phyloP scores from a whole-genome alignment of 495 filamentous ascomycete genomes.

The Lichenothelia convexa region DNA sequence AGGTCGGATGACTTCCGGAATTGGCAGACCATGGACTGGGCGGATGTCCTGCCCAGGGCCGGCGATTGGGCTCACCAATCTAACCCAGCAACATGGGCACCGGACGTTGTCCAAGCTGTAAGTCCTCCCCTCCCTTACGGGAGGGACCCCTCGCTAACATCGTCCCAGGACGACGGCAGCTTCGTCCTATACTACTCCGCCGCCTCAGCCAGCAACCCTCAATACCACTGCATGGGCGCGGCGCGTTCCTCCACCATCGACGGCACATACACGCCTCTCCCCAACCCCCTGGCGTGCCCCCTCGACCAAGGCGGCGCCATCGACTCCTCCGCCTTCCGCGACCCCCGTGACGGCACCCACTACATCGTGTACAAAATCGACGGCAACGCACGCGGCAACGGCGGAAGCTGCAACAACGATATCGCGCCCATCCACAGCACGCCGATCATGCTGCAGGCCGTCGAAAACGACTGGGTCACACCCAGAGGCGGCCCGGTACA shows the following conservation, averaged over 20 bases:
- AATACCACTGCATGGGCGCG: slow-evolving; percentile 37
- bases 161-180: slow-evolving; percentile 22
- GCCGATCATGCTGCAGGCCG: slow-evolving; percentile 13
- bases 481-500: slow-evolving; percentile 2
- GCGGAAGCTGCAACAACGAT: slow-evolving; percentile 13
- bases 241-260: slow-evolving; percentile 16
- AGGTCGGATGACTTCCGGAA: slow-evolving; percentile 5
- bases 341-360: slow-evolving; percentile 2
- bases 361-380: slow-evolving; percentile 11
- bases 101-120: slow-evolving; percentile 10
- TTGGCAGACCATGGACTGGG: slow-evolving; percentile 7
- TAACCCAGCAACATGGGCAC: slow-evolving; percentile 7
- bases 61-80: slow-evolving; percentile 7
- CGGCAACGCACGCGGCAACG: slow-evolving; percentile 13
- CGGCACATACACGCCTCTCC: slow-evolving; percentile 14
- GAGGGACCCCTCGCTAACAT: slow-evolving; percentile 39
- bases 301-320: slow-evolving; percentile 8
- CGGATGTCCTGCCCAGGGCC: slow-evolving; percentile 8
- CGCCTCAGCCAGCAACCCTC: slow-evolving; percentile 14
- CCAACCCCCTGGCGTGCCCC: slow-evolving; percentile 9
- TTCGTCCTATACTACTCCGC: slow-evolving; percentile 38
- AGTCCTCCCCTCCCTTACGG: background rate
- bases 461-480: slow-evolving; percentile 7
- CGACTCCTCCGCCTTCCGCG: slow-evolving; percentile 9
- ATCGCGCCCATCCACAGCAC: slow-evolving; percentile 9